Percentiles rank a stretch among this genome's conserved stretches.
Conservation (phyloP, 2,329 filamentous ascomycete genomes). For the Falciphora oryzae region DNA sequence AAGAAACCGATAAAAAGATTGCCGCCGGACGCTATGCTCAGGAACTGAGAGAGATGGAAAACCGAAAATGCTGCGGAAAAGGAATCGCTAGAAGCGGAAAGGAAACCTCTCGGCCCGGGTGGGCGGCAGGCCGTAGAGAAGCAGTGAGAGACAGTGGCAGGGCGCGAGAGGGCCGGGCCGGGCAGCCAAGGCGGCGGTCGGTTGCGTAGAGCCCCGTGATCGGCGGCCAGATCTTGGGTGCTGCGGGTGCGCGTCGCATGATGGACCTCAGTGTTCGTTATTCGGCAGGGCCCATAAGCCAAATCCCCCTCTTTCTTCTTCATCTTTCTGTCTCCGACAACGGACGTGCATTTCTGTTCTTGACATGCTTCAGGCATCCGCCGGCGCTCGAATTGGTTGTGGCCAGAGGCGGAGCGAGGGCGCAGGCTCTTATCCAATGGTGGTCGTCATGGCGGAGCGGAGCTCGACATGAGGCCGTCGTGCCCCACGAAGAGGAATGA, state of each 20-base stretch:
- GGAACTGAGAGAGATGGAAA: constrained; percentile 10
- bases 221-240: too few relatives aligned
- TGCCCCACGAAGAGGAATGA: constrained; percentile 43
- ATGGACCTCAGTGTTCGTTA: too few relatives aligned
- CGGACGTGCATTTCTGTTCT: constrained; percentile 15
- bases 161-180: too few relatives aligned
- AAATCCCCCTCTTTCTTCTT: neutral
- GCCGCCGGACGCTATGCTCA: constrained; percentile 19
- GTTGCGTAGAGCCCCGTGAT: too few relatives aligned
- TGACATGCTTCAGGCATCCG: constrained; percentile 2
- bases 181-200: too few relatives aligned
- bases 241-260: too few relatives aligned
- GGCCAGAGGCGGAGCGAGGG: neutral
- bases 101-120: too few relatives aligned
- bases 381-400: neutral
- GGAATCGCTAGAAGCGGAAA: neutral
- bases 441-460: constrained; percentile 24
- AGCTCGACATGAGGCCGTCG: constrained; percentile 34
- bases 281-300: neutral
- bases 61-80: constrained; percentile 3
- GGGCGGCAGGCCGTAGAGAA: too few relatives aligned
- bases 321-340: constrained; percentile 20
- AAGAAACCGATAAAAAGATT: constrained; percentile 11
- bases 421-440: neutral
- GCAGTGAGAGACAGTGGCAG: too few relatives aligned